Evolutionary conservation across 169 alveolate species (phyloP), one percentile per base, ranked within the genome.

Genomic region (Eimeria mitis): DNA sequence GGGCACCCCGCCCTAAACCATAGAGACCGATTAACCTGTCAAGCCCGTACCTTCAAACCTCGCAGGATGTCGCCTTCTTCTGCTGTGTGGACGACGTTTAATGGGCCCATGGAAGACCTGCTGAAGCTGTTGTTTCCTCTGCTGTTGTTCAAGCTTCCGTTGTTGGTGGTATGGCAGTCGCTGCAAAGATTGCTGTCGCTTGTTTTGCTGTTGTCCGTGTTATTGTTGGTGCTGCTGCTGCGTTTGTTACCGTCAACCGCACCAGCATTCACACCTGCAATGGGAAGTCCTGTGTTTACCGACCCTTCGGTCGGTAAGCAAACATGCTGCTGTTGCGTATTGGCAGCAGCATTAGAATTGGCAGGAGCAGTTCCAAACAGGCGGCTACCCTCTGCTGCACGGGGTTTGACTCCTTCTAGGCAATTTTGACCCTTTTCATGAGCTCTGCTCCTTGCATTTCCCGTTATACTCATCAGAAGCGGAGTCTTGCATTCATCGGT

Each of bases 61-160:
- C 91, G 91, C 61, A 85, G 37, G 61, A 85, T 85, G 44, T 85
- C 91, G 44, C 91, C 91, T 31, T 85, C 91, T 47, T 42, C 78
- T 59, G 91, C 91, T 19, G 76, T 61, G 8, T 44, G n/a, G 2
- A 56, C 91, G 61, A 85, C 59, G 91, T 85, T 85, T 40, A 85
- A 16, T 23, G 91, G 63, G 49, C 91, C 91, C 34, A 40, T 11
- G 5, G 16, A 11, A 28, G 37, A 23, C 65, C 44, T 49, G 89
- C 73, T 54, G 73, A 71, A 11, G 23, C 73, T 81, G 37, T 59
- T 52, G 52, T 31, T 31, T 16, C 47, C n/a, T 40, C n/a, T 49
- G 49, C 63, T 81, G 71, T 28, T 1, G 31, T 34, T 81, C 16
- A 23, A 34, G 73, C 47, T n/a, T 40, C 63, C 63, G 54, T 23